phyloP scores from a whole-genome alignment of 352 stramenopile species.

The Phytopythium boreale region DNA sequence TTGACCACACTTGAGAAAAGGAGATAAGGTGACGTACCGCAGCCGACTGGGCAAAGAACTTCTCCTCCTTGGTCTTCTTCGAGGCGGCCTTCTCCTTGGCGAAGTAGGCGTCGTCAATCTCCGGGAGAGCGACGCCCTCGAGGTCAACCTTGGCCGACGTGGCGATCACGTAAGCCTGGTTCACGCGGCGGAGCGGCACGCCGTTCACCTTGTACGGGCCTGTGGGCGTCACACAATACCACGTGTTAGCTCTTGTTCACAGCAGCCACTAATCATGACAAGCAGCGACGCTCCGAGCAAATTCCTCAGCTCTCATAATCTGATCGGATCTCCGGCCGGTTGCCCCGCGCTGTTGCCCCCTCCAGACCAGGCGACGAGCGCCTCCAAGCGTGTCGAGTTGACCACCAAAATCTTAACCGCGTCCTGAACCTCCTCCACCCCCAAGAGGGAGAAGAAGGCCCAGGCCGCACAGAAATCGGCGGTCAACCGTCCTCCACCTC shows the following conservation, averaged over 20 bases:
- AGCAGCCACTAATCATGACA: not conserved
- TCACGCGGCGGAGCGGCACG: slow-evolving; percentile 97
- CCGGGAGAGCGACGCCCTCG: slow-evolving; percentile 88
- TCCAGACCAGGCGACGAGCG: slow-evolving; percentile 9
- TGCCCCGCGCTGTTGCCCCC: slow-evolving; percentile 13
- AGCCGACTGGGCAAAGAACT: slow-evolving; percentile 96
- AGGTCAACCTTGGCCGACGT: slow-evolving; percentile 98
- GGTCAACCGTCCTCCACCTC: not conserved
- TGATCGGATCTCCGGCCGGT: slow-evolving; percentile 53
- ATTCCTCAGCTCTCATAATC: slow-evolving; percentile 92
- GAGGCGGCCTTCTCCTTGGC: slow-evolving; percentile 85
- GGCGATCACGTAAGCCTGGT: slow-evolving; percentile 99
- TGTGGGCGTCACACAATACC: slow-evolving; percentile 20
- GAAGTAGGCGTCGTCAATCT: slow-evolving; percentile 98
- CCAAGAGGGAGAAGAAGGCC: not conserved
- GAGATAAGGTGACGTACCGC: slow-evolving; percentile 44
- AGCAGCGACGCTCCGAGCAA: slow-evolving; percentile 1
- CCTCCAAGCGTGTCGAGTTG: slow-evolving; percentile 4
- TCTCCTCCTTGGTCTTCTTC: slow-evolving; percentile 94
- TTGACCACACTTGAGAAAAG: slow-evolving; percentile 1
- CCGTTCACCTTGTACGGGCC: slow-evolving; percentile 99
- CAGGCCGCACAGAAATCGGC: not conserved
- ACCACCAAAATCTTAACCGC: not conserved
- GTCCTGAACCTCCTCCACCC: not conserved
- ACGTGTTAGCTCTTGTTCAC: not conserved